Evolutionary conservation across 2,329 filamentous ascomycete species (phyloP), one percentile per base, ranked within the genome.

Genomic region (Dichotomopilus funicola): DNA sequence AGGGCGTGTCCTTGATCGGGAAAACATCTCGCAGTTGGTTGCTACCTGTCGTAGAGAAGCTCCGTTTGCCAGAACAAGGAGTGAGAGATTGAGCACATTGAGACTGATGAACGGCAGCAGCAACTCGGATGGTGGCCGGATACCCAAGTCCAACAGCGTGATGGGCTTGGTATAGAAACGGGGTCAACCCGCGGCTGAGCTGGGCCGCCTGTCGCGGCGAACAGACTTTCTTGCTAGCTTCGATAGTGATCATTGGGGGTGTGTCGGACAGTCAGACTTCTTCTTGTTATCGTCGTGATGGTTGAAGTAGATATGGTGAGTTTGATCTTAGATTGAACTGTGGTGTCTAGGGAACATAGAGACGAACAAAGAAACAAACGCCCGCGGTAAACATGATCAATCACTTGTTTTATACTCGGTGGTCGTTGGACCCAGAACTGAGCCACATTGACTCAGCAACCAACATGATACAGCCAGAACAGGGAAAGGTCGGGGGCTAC

Each of bases 11-110:
- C 63, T 79, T 80, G 59, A 71, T 68, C 33, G 85, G 84, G 63
- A 87, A 87, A 70, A 85, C 82, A 62, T 82, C 79, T n/a, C 72
- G 73, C 46, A 83, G 75, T 45, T 70, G 75, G 31, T 67, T 64
- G 34, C 63, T 61, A 0, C 71, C 70, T 1, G 79, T 80, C 3
- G 77, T 78, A 1, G 80, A 81, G 68, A 83, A 82, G 56, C 63
- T 58, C 49, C 72, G 70, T 31, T 66, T 63, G 31, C 62, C 57
- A 48, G 62, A 61, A 54, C 63, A 19, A 10, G 43, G 11, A 19
- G 35, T 34, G 19, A 27, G 11, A 4, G 52, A 52, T 4, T 49
- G 60, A 34, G 55, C 33, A 10, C 12, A 7, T 5, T 8, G 12
- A 11, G 65, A 59, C 12, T 64, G 55, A 50, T 64, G 51, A 9